Conservation (phyloP, 805 yeast species). For the Lachancea cidri region DNA sequence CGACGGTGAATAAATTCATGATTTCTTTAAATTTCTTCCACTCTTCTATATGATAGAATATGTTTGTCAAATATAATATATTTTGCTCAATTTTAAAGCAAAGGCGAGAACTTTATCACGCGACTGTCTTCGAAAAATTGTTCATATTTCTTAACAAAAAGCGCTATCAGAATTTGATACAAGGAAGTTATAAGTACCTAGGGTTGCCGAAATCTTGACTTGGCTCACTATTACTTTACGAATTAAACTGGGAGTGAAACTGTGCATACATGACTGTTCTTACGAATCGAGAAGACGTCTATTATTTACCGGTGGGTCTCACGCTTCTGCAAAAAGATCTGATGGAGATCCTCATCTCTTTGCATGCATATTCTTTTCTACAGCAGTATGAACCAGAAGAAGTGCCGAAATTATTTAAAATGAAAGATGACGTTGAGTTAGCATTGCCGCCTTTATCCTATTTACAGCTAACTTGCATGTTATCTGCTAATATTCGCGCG, state of each 20-base stretch:
- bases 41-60: too few relatives aligned
- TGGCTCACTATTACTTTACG: too few relatives aligned
- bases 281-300: slow-evolving; percentile 1
- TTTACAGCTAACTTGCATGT: slow-evolving; percentile 25
- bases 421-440: neutral
- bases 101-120: neutral
- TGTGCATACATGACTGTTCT: neutral
- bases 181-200: too few relatives aligned
- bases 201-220: too few relatives aligned
- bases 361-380: slow-evolving; percentile 36
- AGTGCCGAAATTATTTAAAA: neutral
- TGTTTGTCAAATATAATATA: too few relatives aligned
- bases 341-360: slow-evolving; percentile 37
- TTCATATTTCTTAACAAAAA: neutral
- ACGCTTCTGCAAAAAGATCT: slow-evolving; percentile 42
- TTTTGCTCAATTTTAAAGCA: too few relatives aligned
- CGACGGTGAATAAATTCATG: too few relatives aligned
- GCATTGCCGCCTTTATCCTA: slow-evolving; percentile 9
- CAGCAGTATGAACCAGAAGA: neutral
- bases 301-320: slow-evolving; percentile 39
- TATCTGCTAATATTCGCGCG: slow-evolving; percentile 39
- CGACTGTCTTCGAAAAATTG: neutral
- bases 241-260: neutral
- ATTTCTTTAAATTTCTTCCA: too few relatives aligned
- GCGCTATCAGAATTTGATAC: neutral